Evolutionary conservation across 2,329 filamentous ascomycete species (phyloP).

Genomic region (Graphilbum ipis-grandicollis): DNA sequence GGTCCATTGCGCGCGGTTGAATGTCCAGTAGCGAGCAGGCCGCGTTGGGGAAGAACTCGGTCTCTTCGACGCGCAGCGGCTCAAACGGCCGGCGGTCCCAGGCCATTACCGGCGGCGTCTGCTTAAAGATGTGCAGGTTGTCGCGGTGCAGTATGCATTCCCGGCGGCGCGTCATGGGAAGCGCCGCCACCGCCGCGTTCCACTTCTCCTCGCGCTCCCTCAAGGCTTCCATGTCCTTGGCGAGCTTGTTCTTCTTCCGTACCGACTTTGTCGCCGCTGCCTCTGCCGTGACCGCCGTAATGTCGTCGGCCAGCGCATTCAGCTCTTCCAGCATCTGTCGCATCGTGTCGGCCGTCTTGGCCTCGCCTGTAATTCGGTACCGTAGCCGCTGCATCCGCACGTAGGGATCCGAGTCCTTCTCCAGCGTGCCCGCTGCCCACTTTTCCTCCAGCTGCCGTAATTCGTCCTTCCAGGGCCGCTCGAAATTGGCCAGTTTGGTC

Average conservation of each 20-base stretch:
- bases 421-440: slow-evolving; percentile 7
- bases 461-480: slow-evolving; percentile 24
- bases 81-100: slow-evolving; percentile 61
- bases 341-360: slow-evolving; percentile 7
- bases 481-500: too few relatives aligned
- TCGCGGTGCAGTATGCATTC: slow-evolving; percentile 23
- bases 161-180: slow-evolving; percentile 5
- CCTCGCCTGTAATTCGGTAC: slow-evolving; percentile 5
- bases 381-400: slow-evolving; percentile 6
- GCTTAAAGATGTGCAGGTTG: slow-evolving; percentile 32
- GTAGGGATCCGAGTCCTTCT: neutral
- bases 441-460: slow-evolving; percentile 21
- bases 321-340: slow-evolving; percentile 17
- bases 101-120: slow-evolving; percentile 32
- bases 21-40: slow-evolving; percentile 47
- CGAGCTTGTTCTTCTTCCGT: neutral
- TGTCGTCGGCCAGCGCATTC: slow-evolving; percentile 10
- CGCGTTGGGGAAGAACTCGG: slow-evolving; percentile 52
- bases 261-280: too few relatives aligned
- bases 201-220: slow-evolving; percentile 1
- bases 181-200: slow-evolving; percentile 4
- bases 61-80: slow-evolving; percentile 36
- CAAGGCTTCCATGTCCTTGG: too few relatives aligned
- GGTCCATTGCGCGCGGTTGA: slow-evolving; percentile 37
- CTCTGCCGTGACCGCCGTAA: neutral